Evolutionary conservation across 1,139 yeast species (phyloP).

Genomic region (Blastobotrys raffinosifermentans): DNA sequence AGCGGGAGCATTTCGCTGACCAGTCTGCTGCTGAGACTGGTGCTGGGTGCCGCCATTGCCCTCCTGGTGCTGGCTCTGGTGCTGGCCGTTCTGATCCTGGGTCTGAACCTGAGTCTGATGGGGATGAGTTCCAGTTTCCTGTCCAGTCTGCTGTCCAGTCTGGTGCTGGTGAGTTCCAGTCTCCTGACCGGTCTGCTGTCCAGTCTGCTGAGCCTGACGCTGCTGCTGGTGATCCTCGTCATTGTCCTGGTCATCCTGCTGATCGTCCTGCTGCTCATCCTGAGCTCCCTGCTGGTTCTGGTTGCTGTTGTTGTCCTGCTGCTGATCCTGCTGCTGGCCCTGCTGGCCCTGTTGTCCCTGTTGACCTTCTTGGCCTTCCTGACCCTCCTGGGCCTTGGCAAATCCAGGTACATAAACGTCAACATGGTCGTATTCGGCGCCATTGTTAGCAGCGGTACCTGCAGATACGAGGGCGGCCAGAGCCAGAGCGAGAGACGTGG

Average conservation of each 20-base stretch:
- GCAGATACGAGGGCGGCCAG: too few relatives aligned
- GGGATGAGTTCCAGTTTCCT: too few relatives aligned
- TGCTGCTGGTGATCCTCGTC: neutral
- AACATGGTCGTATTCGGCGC: conserved; percentile 1
- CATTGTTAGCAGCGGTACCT: conserved; percentile 15
- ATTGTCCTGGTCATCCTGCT: too few relatives aligned
- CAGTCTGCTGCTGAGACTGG: conserved; percentile 3
- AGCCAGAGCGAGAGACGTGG: too few relatives aligned
- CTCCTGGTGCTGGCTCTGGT: neutral
- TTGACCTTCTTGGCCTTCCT: conserved; percentile 7
- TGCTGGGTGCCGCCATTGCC: too few relatives aligned
- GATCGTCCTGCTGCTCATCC: neutral
- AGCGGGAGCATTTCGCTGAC: neutral
- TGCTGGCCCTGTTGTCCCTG: neutral
- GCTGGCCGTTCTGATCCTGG: conserved; percentile 1
- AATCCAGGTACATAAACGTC: neutral
- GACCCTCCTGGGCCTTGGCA: conserved; percentile 1
- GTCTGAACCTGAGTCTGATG: too few relatives aligned
- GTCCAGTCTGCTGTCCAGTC: neutral
- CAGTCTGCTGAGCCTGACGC: neutral
- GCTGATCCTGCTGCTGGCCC: conserved; percentile 1
- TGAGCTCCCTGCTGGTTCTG: neutral
- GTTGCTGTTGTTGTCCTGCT: conserved; percentile 1
- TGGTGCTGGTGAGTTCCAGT: conserved; percentile 1
- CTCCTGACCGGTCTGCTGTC: conserved; percentile 1